These are phyloP conservation scores for Fraxinus floribunda DNA, from an alignment of 305 asterid species.

Conservation along the genomic window DNA sequence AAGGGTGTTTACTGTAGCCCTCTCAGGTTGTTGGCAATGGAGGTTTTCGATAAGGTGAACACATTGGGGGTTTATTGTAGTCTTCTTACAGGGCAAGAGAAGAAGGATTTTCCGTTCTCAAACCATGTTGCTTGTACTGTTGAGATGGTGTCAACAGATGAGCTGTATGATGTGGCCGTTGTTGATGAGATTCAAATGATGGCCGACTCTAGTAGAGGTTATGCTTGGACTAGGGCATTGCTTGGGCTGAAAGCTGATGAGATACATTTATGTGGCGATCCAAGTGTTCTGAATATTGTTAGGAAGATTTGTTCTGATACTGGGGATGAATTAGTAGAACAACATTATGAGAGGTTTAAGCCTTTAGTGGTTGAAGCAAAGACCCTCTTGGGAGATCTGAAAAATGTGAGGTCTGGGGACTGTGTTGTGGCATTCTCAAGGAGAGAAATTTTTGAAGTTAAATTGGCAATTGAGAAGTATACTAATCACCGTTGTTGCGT, in stretches of 20 bases:
- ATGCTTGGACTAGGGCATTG: slow-evolving; percentile 93
- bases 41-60: slow-evolving; percentile 91
- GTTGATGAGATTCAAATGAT: slow-evolving; percentile 94
- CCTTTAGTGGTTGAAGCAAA: slow-evolving; percentile 92
- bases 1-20: slow-evolving; percentile 94
- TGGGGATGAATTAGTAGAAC: slow-evolving; percentile 81
- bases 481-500: slow-evolving; percentile 88
- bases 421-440: slow-evolving; percentile 95
- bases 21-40: slow-evolving; percentile 92
- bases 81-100: slow-evolving; percentile 85
- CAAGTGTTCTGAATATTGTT: slow-evolving; percentile 74
- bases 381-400: slow-evolving; percentile 77
- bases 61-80: slow-evolving; percentile 86
- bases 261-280: slow-evolving; percentile 94
- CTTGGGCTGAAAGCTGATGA: slow-evolving; percentile 92
- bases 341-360: slow-evolving; percentile 71
- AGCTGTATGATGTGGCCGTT: slow-evolving; percentile 84
- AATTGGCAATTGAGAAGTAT: slow-evolving; percentile 73
- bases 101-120: slow-evolving; percentile 75
- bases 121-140: slow-evolving; percentile 91
- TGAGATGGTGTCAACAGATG: slow-evolving; percentile 85
- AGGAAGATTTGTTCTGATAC: slow-evolving; percentile 66
- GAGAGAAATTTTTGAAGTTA: slow-evolving; percentile 87
- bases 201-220: slow-evolving; percentile 80
- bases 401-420: slow-evolving; percentile 80